A percentile compares a stretch with the other conserved stretches of the same genome.
Evolutionary conservation across 2,329 filamentous ascomycete genomes (phyloP).

Genomic region (Fonsecaea pugnacius): DNA sequence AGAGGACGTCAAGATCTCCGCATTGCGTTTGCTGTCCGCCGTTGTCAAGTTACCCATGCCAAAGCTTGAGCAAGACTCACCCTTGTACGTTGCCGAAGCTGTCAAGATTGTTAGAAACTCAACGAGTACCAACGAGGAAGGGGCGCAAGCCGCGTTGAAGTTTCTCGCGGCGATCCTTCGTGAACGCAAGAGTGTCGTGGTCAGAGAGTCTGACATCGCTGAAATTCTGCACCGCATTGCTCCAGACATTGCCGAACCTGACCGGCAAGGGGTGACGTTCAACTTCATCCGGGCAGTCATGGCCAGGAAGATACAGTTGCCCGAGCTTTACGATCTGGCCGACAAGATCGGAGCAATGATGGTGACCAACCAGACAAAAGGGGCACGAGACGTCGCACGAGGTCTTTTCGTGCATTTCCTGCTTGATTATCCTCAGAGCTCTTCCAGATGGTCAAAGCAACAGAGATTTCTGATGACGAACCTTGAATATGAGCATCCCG

Average conservation of each 20-base stretch:
- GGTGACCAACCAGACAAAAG: constrained; percentile 89
- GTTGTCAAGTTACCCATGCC: constrained; percentile 82
- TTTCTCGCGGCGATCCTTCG: constrained; percentile 82
- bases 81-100: constrained; percentile 83
- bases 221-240: constrained; percentile 80
- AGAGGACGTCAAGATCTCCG: constrained; percentile 89
- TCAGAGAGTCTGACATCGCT: constrained; percentile 82
- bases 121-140: constrained; percentile 77
- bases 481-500: constrained; percentile 83
- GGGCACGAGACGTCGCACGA: constrained; percentile 82
- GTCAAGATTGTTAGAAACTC: constrained; percentile 78
- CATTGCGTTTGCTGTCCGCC: constrained; percentile 80
- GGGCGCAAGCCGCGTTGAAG: constrained; percentile 86
- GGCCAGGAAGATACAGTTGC: constrained; percentile 80
- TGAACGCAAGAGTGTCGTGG: constrained; percentile 73
- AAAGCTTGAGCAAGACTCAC: constrained; percentile 69
- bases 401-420: constrained; percentile 94
- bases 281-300: constrained; percentile 89
- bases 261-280: constrained; percentile 90
- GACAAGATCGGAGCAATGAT: constrained; percentile 89
- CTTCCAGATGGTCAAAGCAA: constrained; percentile 85
- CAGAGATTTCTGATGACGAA: constrained; percentile 88
- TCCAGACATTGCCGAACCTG: constrained; percentile 87
- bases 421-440: constrained; percentile 90
- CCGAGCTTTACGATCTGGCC: constrained; percentile 85